Evolutionary conservation across 805 yeast species (phyloP), one percentile per base, ranked within the genome.

Genomic region (Metschnikowia drakensbergensis): DNA sequence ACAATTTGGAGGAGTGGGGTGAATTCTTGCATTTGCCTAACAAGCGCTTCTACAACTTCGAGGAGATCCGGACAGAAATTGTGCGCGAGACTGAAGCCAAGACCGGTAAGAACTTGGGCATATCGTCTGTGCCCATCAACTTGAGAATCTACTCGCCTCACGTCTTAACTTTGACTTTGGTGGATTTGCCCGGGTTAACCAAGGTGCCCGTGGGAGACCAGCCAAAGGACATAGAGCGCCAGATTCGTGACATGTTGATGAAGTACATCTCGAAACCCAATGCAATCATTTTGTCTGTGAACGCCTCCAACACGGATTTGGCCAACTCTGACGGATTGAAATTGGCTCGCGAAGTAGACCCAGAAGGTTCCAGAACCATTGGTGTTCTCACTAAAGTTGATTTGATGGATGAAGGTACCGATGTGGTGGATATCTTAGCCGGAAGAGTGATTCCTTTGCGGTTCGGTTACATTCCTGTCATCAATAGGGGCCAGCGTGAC

Each of bases 161-260:
- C 59, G 98, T 92, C 40, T 76, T 92, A 55, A 91, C 97, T 17
- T 80, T 92, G 65, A 94, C 99, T 6, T 78, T 94, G 60, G 97
- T 94, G 36, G 99, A 94, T 71, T 79, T 94, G 61, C 99, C 99
- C 7, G 99, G 99, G 52, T 80, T 94, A 62, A 94, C 99, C 36
- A 94, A 94, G 66, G 99, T 94, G 34, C 99, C 99, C 3, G 97
- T 94, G 48, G 99, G 99, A 43, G 99, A 94, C 71, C 99, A 94
- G 71, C 99, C 99, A 47, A 86, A 87, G 60, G 99, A 94, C 68
- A 94, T 94, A 57, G 99, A 94, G 72, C 82, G 79, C 55, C 97
- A 89, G 71, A 94, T 94, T 61, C 84, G 90, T 63, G 96, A 90
- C 55, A 85, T 94, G 89, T 76, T 94, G 42, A 77, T 94, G 78